Evolutionary conservation across 2,329 filamentous ascomycete species (phyloP), one percentile per base, ranked within the genome.

Genomic region (Hypoxylon sp.): DNA sequence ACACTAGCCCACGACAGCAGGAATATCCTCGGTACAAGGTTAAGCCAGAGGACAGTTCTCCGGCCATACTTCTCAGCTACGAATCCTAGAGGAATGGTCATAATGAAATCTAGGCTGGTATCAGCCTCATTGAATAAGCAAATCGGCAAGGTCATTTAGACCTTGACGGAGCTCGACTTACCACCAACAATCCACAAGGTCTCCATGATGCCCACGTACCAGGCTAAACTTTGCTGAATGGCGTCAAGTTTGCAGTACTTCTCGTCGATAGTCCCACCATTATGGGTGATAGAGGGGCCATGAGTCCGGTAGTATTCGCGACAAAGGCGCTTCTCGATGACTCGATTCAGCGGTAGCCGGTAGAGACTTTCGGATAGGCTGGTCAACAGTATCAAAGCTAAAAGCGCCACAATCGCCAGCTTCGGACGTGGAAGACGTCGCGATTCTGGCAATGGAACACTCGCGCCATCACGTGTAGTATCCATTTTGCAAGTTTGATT

Each of bases 211-310:
- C 86, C 86, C 63, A 86, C 83, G 3, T 88, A 79, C 79, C 83
- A 82, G 2, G 86, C 87, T 7, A 89, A 77, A 14, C 78, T 77
- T 60, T 82, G 78, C 73, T 88, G 86, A 4, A 89, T 80, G 11
- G 73, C 74, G 62, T 87, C 81, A 9, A 85, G 73, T 72, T 89
- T 89, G 75, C 87, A 89, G 2, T 86, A 73, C 63, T 80, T 76
- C 74, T 89, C 87, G 1, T 82, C 79, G 1, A 89, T 76, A 21
- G 75, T 75, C 3, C 82, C 83, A 56, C 80, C 79, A 0, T 75
- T 48, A 1, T 59, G 68, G 11, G 82, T 74, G 3, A 70, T 64
- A 0, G 77, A 75, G 1, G 82, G 82, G 9, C 86, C 80, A 2
- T 79, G 75, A 6, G 59, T 68, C 13, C 64, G 64, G 71, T 88